phyloP scores from a whole-genome alignment of 2,329 filamentous ascomycete species.

The Fusarium bactridioides region DNA sequence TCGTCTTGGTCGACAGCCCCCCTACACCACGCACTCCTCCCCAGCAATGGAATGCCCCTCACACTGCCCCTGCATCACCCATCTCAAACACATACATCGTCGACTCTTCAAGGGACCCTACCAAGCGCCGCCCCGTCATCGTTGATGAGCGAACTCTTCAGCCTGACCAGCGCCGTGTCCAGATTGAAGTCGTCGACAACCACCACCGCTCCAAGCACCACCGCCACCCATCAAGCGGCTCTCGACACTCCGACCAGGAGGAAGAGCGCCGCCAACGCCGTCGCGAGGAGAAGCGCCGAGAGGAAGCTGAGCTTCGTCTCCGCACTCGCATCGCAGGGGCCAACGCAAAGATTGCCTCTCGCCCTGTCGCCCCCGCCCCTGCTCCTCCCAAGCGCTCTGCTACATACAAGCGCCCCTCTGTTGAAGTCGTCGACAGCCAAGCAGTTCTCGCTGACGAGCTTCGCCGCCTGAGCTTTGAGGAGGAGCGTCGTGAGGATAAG shows the following conservation, averaged over 20 bases:
- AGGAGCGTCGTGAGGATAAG: slow-evolving; percentile 45
- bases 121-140: slow-evolving; percentile 47
- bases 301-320: slow-evolving; percentile 43
- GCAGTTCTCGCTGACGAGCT: slow-evolving; percentile 48
- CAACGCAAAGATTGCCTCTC: slow-evolving; percentile 53
- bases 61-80: slow-evolving; percentile 53
- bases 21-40: slow-evolving; percentile 57
- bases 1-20: slow-evolving; percentile 55
- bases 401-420: slow-evolving; percentile 34
- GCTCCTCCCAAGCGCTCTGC: slow-evolving; percentile 35
- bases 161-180: slow-evolving; percentile 42
- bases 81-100: slow-evolving; percentile 39
- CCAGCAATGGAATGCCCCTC: slow-evolving; percentile 50
- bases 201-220: slow-evolving; percentile 44
- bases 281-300: slow-evolving; percentile 40
- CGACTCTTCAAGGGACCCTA: slow-evolving; percentile 36
- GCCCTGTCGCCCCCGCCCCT: slow-evolving; percentile 45
- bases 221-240: slow-evolving; percentile 50
- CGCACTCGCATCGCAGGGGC: slow-evolving; percentile 50
- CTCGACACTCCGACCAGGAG: slow-evolving; percentile 44
- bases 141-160: slow-evolving; percentile 48
- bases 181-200: slow-evolving; percentile 50
- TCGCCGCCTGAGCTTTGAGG: slow-evolving; percentile 45
- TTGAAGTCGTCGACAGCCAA: slow-evolving; percentile 38
- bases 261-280: slow-evolving; percentile 38